Base-by-base conservation (phyloP, 208 protist species). In the Herpetomonas samuelpessoai region DNA sequence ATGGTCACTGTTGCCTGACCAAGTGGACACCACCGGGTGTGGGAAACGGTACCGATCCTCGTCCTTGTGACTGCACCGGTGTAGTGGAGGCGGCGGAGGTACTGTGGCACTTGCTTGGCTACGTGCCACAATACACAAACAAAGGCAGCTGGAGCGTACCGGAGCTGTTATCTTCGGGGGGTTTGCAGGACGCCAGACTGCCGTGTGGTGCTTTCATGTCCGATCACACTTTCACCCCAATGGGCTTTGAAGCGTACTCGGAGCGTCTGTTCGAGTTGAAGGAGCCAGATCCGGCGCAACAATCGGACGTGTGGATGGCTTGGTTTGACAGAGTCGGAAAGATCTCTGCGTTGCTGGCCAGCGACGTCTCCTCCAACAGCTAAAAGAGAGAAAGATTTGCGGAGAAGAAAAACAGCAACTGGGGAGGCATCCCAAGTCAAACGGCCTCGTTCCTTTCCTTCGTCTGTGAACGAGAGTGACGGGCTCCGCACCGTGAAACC, bases 221-320 rank as follows among this genome's bases (percentile, higher is more conserved):
- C 18, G 57, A 48, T 3, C 90, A 96, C 56, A n/a, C 7, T 0
- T 82, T 87, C 46, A 19, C 18, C 2, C 35, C 48, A 16, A 57
- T 92, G 24, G 90, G 90, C 0, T 93, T 85, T 60, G 86, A 96
- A 45, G 73, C 81, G 22, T 92, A 91, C 57, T 79, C 76, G 0
- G 86, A 96, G 59, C 79, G 90, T 1, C 68, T 87, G 24, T 79
- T 93, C 25, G 71, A 78, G 62, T 72, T 96, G 7, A 29, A 57
- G 14, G 86, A 96, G 64, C 90, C 90, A 2, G 68, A 91, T 38
- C 75, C 81, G 16, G 55, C 68, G 62, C 59, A 65, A n/a, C 53
- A 79, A 0, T 41, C 83, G 0, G 81, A 81, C 48, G 75, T 68
- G 38, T 96, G 90, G 87, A 86, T 93, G 80, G 29, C 24, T 16